Conservation (phyloP, 31 red algal genomes). For the Odonthalia washingtoniensis region DNA sequence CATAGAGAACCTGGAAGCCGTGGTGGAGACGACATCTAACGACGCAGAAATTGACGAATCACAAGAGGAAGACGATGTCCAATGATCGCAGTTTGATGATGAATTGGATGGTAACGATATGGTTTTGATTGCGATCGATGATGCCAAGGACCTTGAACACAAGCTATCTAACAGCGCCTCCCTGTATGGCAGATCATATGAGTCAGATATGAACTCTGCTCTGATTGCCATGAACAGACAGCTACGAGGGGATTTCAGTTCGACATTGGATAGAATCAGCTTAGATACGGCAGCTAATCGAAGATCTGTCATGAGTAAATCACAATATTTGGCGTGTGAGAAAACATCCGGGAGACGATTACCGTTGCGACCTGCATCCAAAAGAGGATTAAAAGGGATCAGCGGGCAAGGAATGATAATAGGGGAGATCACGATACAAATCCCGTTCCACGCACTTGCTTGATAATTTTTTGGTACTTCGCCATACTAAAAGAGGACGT, state of each 20-base stretch:
- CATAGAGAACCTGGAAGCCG: neutral
- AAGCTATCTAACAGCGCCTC: neutral
- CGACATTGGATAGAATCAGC: neutral
- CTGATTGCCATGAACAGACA: neutral
- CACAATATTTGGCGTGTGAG: neutral
- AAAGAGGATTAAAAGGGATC: conserved; percentile 3
- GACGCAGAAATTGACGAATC: neutral
- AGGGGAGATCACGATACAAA: neutral
- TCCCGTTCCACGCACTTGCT: conserved; percentile 17
- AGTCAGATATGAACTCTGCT: neutral
- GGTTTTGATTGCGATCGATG: neutral
- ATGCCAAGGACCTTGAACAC: neutral
- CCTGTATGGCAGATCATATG: neutral
- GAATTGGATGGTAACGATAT: neutral
- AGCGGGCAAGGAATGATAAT: neutral
- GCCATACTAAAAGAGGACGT: neutral
- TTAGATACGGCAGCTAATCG: neutral
- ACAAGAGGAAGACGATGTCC: neutral
- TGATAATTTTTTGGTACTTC: conserved; percentile 15
- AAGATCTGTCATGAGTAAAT: no score
- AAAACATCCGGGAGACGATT: neutral
- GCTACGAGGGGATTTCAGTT: neutral
- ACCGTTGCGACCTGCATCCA: neutral
- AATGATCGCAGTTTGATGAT: no score
- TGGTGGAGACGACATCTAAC: neutral